Evolutionary conservation across 306 rosid species (phyloP).

Genomic region (Vicia villosa): DNA sequence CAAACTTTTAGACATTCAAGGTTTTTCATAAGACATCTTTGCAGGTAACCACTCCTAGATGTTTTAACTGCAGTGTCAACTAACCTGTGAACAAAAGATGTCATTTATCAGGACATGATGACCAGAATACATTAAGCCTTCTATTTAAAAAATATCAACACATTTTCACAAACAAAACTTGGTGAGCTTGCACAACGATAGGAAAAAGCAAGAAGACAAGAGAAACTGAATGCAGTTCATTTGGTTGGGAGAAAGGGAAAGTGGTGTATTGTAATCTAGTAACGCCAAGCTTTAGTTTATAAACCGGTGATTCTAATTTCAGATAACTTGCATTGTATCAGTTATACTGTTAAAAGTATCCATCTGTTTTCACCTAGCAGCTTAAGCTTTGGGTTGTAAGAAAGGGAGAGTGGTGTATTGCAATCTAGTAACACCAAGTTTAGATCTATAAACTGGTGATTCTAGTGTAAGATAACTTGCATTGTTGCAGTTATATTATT

Average conservation of each 20-base stretch:
- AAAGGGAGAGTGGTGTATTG: neutral
- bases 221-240: conserved; percentile 26
- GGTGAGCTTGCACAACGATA: neutral
- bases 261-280: neutral
- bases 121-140: conserved; percentile 21
- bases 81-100: conserved; percentile 54
- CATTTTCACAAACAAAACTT: conserved; percentile 14
- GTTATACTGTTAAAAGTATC: neutral
- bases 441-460: neutral
- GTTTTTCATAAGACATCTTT: conserved; percentile 91
- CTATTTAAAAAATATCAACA: conserved; percentile 11
- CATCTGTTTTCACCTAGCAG: neutral
- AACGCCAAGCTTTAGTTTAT: neutral
- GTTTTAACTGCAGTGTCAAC: conserved; percentile 99
- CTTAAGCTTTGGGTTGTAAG: neutral
- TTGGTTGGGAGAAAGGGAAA: neutral
- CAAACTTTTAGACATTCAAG: conserved; percentile 81
- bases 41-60: conserved; percentile 97
- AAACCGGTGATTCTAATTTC: neutral
- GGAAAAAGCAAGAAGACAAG: conserved; percentile 1
- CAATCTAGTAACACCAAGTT: neutral
- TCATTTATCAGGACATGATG: conserved; percentile 18
- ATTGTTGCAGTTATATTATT: conserved; percentile 3
- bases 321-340: neutral
- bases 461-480: neutral